Conservation (phyloP, 306 rosid species). For the Dryas drummondii region DNA sequence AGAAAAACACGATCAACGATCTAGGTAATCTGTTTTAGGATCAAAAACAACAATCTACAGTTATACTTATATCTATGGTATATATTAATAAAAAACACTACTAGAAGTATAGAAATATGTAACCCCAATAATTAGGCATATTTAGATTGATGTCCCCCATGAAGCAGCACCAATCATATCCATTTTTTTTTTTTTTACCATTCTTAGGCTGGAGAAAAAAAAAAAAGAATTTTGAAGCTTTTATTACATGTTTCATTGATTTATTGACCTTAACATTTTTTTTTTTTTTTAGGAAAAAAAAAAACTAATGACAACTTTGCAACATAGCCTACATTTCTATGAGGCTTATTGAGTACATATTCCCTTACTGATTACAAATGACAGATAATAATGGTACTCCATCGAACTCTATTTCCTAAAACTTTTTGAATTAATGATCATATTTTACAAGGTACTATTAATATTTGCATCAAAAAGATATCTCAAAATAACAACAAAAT, state of each 20-base stretch:
- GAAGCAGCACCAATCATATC: no score
- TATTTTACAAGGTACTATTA: not conserved
- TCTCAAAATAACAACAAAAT: slow-evolving; percentile 15
- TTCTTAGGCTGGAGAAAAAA: no score
- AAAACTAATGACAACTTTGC: no score
- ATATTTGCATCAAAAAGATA: not conserved
- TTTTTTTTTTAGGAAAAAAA: no score
- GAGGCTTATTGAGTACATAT: not conserved
- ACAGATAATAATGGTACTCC: not conserved
- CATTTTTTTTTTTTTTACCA: no score
- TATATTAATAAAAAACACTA: not conserved
- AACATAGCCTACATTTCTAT: no score
- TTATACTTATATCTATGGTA: not conserved
- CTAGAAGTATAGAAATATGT: no score
- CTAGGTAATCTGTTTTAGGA: not conserved
- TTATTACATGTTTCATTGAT: no score
- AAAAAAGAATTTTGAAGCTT: no score
- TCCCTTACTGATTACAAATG: not conserved
- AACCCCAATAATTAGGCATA: no score
- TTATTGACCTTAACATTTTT: no score
- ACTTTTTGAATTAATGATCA: not conserved
- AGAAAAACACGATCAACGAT: not conserved
- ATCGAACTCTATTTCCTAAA: not conserved
- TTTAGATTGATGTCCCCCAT: no score
- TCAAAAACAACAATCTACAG: not conserved